Evolutionary conservation across 73 alveolate genomes (phyloP), one percentile per base, ranked within the genome.

Genomic region (Paraurostyla sp.): DNA sequence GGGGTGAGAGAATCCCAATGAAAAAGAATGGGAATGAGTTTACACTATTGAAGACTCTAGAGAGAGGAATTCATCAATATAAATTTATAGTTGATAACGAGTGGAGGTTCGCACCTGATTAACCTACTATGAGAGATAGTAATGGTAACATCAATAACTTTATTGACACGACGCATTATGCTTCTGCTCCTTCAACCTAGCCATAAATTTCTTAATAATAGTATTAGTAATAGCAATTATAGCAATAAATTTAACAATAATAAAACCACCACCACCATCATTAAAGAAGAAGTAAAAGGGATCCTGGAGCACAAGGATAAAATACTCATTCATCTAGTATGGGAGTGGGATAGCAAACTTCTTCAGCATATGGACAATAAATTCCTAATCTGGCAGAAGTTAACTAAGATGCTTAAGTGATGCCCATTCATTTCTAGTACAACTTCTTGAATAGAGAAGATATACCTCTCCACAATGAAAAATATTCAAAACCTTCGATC

Each of bases 21-120:
- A 86, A 94, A 76, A 93, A 87, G 75, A 88, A 38, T 0, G 98
- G 94, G 45, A 87, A 83, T 52, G 92, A 88, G 48, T 89, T 87
- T 45, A 88, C 93, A 11, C 27, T 80, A n/a, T 68, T 49, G 15
- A 58, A 69, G 46, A 41, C 87, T 0, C 69, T 89, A 29, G 93
- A 95, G 38, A 76, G 94, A 89, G 97, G 97, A 20, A 93, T 93
- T 27, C 97, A 97, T 57, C 92, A 96, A 51, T 97, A 97, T 89
- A 97, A 97, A 83, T 97, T 96, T 89, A 97, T 96, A 22, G 99
- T 97, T 25, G 99, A 97, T 82, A 96, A 94, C 23, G 97, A 97
- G 60, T 97, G 99, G 99, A 88, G 99, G 50, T 97, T 95, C 80
- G 98, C 99, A 3, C 99, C 99, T 7, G 99, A 97, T 51, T 96